A percentile compares a stretch with the other conserved stretches of the same genome.
Evolutionary conservation across 208 protist species (phyloP).

Genomic region (Trichomonas tenax): DNA sequence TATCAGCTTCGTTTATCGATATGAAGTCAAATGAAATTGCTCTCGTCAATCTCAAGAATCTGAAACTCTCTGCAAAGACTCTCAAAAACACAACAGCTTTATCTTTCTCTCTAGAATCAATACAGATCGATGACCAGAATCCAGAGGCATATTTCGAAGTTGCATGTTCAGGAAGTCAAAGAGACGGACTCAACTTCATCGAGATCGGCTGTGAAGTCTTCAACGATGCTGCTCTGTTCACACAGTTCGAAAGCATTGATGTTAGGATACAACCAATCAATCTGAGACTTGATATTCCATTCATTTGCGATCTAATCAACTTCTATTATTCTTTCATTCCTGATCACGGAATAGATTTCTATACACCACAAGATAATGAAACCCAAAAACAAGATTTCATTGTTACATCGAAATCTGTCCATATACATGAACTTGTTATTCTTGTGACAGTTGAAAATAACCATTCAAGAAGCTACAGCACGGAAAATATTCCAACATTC

Average conservation of each 20-base stretch:
- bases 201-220: not conserved
- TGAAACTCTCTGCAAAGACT: not conserved
- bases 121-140: not conserved
- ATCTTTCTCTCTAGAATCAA: not conserved
- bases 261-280: not conserved
- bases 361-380: not conserved
- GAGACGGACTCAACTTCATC: not conserved
- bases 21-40: not conserved
- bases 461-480: not conserved
- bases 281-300: not conserved
- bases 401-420: not conserved
- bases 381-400: not conserved
- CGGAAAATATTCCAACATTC: not conserved
- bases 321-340: not conserved
- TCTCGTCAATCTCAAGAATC: not conserved
- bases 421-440: not conserved
- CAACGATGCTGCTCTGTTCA: not conserved
- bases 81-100: not conserved
- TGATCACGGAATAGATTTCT: not conserved
- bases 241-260: not conserved
- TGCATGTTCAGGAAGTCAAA: not conserved
- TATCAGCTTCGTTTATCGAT: not conserved
- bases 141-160: not conserved
- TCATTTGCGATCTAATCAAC: not conserved
- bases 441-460: not conserved